These are phyloP conservation scores for Xylariomycetidae sp. DNA, from an alignment of 2,329 filamentous ascomycete genomes.

Conservation along the genomic window DNA sequence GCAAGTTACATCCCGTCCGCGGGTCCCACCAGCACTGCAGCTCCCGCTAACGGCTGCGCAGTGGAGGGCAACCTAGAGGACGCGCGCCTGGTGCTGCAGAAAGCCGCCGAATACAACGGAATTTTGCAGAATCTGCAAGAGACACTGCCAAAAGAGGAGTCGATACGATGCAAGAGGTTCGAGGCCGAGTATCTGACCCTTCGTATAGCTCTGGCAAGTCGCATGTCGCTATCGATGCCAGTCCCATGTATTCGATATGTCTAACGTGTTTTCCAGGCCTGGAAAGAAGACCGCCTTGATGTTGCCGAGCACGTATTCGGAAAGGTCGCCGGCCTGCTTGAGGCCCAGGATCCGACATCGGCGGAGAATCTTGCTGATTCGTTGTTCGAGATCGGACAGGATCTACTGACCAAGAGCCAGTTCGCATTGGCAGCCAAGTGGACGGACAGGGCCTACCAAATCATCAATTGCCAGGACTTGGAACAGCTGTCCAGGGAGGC, in stretches of 20 bases:
- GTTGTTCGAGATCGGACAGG: constrained; percentile 68
- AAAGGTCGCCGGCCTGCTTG: constrained; percentile 44
- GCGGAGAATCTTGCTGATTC: constrained; percentile 62
- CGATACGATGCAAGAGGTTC: constrained; percentile 31
- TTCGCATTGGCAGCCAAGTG: constrained; percentile 60
- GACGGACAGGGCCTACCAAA: constrained; percentile 63
- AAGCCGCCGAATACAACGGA: constrained; percentile 54
- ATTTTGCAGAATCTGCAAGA: constrained; percentile 27
- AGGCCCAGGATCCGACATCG: constrained; percentile 39
- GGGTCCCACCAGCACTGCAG: constrained; percentile 10
- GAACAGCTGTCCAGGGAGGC: constrained; percentile 55
- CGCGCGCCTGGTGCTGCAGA: constrained; percentile 59
- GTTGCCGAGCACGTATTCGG: constrained; percentile 74
- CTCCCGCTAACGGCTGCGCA: constrained; percentile 18
- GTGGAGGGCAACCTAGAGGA: constrained; percentile 52
- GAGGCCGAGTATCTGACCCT: constrained; percentile 61
- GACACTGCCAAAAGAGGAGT: constrained; percentile 25
- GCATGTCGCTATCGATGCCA: constrained; percentile 8
- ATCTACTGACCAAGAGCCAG: constrained; percentile 47
- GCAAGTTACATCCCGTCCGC: constrained; percentile 38
- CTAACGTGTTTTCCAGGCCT: constrained; percentile 50
- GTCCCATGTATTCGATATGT: constrained; percentile 8
- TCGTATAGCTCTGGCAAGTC: constrained; percentile 60
- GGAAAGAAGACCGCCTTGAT: constrained; percentile 67
- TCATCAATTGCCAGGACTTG: constrained; percentile 51